Evolutionary conservation across 2,329 filamentous ascomycete genomes (phyloP).

Genomic region (Whalleya microplaca): DNA sequence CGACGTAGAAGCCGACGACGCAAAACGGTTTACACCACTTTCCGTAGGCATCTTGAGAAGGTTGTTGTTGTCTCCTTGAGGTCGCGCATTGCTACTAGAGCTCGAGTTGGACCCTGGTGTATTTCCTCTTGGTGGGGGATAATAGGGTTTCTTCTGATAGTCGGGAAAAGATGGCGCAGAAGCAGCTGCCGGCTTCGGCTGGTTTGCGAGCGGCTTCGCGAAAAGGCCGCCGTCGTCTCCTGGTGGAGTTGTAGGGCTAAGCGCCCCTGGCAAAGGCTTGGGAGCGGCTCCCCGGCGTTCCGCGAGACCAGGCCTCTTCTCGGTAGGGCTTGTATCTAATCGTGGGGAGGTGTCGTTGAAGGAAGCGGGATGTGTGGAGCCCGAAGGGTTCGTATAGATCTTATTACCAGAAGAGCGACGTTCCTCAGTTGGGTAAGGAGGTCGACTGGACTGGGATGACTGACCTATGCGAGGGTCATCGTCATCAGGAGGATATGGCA

Average conservation of each 20-base stretch:
- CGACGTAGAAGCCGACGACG: conserved; percentile 88
- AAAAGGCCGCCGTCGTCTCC: conserved; percentile 80
- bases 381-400: conserved; percentile 40
- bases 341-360: conserved; percentile 58
- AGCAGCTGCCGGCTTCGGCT: conserved; percentile 44
- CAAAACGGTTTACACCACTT: conserved; percentile 62
- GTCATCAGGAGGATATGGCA: conserved; percentile 78
- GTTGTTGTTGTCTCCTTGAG: conserved; percentile 35
- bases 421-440: conserved; percentile 49
- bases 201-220: conserved; percentile 63
- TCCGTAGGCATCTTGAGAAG: conserved; percentile 47
- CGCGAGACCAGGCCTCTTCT: conserved; percentile 69
- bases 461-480: conserved; percentile 54
- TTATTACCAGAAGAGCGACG: conserved; percentile 39
- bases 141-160: conserved; percentile 63
- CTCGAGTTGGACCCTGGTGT: conserved; percentile 36
- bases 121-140: conserved; percentile 57
- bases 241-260: conserved; percentile 77
- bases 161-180: conserved; percentile 49
- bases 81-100: conserved; percentile 39
- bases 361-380: conserved; percentile 40
- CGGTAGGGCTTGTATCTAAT: conserved; percentile 57
- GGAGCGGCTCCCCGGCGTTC: conserved; percentile 82
- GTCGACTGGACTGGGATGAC: conserved; percentile 44
- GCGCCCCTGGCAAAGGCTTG: conserved; percentile 68